Conservation (phyloP, 1,284 basidiomycete species). For the Microbotryomycetes sp. region DNA sequence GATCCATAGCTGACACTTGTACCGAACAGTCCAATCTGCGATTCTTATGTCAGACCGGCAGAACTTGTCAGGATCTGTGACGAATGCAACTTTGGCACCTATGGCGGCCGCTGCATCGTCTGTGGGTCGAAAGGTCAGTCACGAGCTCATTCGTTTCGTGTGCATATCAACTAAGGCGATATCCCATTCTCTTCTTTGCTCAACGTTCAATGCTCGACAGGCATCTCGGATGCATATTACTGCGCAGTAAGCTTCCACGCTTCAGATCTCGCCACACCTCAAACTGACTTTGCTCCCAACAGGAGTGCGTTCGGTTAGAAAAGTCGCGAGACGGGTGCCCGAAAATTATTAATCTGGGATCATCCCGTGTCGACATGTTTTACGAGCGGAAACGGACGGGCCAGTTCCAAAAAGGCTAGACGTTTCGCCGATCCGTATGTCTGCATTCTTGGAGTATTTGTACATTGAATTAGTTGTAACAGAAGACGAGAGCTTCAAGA, state of each 20-base stretch:
- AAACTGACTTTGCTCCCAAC: neutral
- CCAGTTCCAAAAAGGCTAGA: constrained; percentile 22
- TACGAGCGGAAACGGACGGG: constrained; percentile 55
- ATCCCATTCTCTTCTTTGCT: neutral
- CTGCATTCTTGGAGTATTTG: too few relatives aligned
- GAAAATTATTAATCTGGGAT: constrained; percentile 94
- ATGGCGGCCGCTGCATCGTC: constrained; percentile 93
- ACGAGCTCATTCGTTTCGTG: neutral
- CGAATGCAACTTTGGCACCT: constrained; percentile 96
- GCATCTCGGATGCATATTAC: constrained; percentile 95
- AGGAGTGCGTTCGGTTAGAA: constrained; percentile 77
- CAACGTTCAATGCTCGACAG: too few relatives aligned
- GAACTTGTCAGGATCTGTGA: constrained; percentile 97
- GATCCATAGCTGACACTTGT: neutral
- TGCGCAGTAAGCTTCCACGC: constrained; percentile 59
- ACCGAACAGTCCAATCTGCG: constrained; percentile 81
- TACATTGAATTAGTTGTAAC: too few relatives aligned
- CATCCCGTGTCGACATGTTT: constrained; percentile 58
- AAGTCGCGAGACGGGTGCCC: constrained; percentile 98
- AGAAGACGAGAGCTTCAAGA: too few relatives aligned
- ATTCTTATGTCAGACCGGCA: constrained; percentile 97
- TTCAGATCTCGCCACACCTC: neutral
- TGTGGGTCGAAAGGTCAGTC: constrained; percentile 80
- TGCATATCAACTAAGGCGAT: neutral
- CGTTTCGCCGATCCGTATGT: too few relatives aligned